phyloP scores from a whole-genome alignment of 495 filamentous ascomycete genomes.

The Pseudevernia furfuracea region DNA sequence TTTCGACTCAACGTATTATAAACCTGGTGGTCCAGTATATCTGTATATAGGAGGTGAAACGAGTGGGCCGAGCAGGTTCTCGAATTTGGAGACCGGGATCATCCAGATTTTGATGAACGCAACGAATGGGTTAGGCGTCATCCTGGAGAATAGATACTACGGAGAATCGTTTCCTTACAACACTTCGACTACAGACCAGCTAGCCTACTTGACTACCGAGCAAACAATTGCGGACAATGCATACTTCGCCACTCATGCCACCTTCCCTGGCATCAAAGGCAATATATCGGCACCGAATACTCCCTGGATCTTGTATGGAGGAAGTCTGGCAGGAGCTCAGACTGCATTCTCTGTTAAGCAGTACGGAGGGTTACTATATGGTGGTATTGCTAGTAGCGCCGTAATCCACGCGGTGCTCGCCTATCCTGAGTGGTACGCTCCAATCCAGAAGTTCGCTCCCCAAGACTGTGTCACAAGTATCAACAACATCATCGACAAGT shows the following conservation, averaged over 20 bases:
- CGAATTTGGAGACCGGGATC: slow-evolving; percentile 34
- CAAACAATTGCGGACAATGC: slow-evolving; percentile 43
- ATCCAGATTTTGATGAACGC: slow-evolving; percentile 42
- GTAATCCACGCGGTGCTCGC: slow-evolving; percentile 32
- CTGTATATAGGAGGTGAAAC: slow-evolving; percentile 43
- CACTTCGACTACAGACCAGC: slow-evolving; percentile 37
- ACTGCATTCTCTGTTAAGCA: slow-evolving; percentile 38
- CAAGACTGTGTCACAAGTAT: slow-evolving; percentile 39
- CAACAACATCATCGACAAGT: slow-evolving; percentile 40
- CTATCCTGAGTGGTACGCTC: slow-evolving; percentile 38
- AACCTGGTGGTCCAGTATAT: slow-evolving; percentile 41
- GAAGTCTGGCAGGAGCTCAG: slow-evolving; percentile 38
- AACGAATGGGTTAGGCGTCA: slow-evolving; percentile 40
- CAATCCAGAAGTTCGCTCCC: slow-evolving; percentile 36
- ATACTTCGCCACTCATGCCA: slow-evolving; percentile 40
- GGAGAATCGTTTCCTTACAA: slow-evolving; percentile 37
- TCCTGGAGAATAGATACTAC: slow-evolving; percentile 43
- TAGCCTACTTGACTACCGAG: slow-evolving; percentile 40
- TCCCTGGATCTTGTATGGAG: slow-evolving; percentile 41
- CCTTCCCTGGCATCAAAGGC: slow-evolving; percentile 33
- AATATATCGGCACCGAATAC: slow-evolving; percentile 34
- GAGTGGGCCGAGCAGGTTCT: slow-evolving; percentile 23
- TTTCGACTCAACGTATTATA: slow-evolving; percentile 40
- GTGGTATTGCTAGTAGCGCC: slow-evolving; percentile 39
- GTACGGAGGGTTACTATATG: slow-evolving; percentile 37